Evolutionary conservation across 164 flowering plant species (phyloP).

Genomic region (Dillenia turbinata): DNA sequence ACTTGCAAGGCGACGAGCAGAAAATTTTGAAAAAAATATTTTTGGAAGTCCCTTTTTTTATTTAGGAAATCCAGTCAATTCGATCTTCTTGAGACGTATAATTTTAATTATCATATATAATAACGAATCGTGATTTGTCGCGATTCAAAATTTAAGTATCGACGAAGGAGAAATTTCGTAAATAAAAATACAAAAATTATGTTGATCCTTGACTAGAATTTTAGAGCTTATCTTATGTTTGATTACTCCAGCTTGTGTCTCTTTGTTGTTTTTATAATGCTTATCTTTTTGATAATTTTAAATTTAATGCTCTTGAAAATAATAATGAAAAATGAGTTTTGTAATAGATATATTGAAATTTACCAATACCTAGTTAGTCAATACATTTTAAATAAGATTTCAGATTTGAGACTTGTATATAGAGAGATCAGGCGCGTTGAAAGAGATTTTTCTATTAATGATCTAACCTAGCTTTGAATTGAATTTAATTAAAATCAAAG

Average conservation of each 20-base stretch:
- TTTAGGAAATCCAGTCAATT: not conserved
- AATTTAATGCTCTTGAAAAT: too few relatives aligned
- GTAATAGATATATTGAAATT: too few relatives aligned
- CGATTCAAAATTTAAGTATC: not conserved
- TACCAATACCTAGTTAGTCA: too few relatives aligned
- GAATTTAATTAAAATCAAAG: too few relatives aligned
- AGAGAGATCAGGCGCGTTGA: too few relatives aligned
- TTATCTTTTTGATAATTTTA: too few relatives aligned
- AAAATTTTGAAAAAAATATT: not conserved
- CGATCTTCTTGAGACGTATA: not conserved
- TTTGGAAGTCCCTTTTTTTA: not conserved
- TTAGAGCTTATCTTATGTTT: conserved; percentile 4
- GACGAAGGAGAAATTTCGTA: not conserved
- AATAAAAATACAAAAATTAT: conserved; percentile 1
- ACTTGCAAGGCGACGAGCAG: not conserved
- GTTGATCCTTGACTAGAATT: conserved; percentile 1
- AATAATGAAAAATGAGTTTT: too few relatives aligned
- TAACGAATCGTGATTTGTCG: not conserved
- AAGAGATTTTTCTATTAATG: too few relatives aligned
- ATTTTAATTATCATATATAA: not conserved
- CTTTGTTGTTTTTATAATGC: conserved; percentile 1
- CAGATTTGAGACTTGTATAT: too few relatives aligned
- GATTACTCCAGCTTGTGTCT: not conserved
- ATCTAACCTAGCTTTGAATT: too few relatives aligned
- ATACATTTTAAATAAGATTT: too few relatives aligned